Base-by-base conservation (phyloP, 2,329 filamentous ascomycete species). In the Akanthomyces dipterigenus region DNA sequence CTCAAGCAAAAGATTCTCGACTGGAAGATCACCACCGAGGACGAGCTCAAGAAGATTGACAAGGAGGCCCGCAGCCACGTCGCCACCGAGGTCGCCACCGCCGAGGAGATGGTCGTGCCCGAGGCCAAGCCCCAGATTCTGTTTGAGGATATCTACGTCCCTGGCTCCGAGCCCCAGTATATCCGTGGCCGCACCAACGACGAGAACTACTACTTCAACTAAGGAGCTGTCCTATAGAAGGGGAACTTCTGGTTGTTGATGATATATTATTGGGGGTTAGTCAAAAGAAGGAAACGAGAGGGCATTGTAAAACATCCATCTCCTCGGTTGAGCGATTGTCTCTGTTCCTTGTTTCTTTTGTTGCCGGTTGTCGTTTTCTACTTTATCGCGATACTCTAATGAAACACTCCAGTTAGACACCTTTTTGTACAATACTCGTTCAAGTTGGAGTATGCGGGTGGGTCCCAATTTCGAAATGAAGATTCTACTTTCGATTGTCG, bases 1-100 rank as follows among this genome's bases (percentile, higher is more conserved):
- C 87, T 99, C 70, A 98, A 98, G 88, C 90, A 95, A 82, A 96
- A 96, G 84, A 88, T 99, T 67, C 81, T 99, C 63, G 95, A 99
- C 79, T 99, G 95, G 95, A 86, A 86, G 63, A 89, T 99, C 67
- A 88, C 88, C 69, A 87, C 83, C 64, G 95, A 99, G 83, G 93
- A 97, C 45, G 93, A 98, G 80, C 88, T 99, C 76, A 99, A 99
- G 89, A 76, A 77, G 67, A 87, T 99, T 69, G 95, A 99, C 83
- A 98, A 97, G 86, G 87, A 96, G 72, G 93, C 95, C 20, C 88
- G 93, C 73, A 82, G 78, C 74, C 82, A 87, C 72, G 91, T 99
- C 73, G 93, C 95, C 76, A 88, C 86, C 67, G 93, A 99, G 83
- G 93, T 97, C 62, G 90, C 89, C 64, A 83, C 85, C 71, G 95